Conservation (phyloP, 192 early-diverging fungal species). For the Lunasporangiospora selenospora region DNA sequence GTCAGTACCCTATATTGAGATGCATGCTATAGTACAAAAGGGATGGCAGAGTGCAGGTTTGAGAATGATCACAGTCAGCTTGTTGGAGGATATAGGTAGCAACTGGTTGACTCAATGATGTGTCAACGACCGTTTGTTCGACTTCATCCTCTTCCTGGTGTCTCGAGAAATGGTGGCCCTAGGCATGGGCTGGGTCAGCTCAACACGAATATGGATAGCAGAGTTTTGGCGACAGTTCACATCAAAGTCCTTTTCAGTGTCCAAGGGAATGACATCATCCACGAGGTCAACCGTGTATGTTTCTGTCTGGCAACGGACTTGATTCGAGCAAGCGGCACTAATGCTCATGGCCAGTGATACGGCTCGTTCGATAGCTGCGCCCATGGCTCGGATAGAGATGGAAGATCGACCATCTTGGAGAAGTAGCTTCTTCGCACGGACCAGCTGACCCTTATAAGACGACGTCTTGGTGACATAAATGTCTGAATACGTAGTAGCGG, state of each 20-base stretch:
- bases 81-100: no score
- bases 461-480: conserved; percentile 81
- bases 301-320: conserved; percentile 65
- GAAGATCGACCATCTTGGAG: conserved; percentile 62
- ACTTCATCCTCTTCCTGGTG: no score
- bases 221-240: conserved; percentile 70
- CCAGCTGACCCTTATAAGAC: conserved; percentile 64
- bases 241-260: conserved; percentile 64
- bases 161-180: no score
- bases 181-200: conserved; percentile 42
- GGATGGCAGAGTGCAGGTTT: no score
- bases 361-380: conserved; percentile 73
- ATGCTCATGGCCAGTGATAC: conserved; percentile 70
- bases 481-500: conserved; percentile 71
- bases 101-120: no score
- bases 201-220: conserved; percentile 73
- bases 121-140: no score
- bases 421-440: conserved; percentile 70
- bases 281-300: conserved; percentile 73
- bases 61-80: no score
- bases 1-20: no score
- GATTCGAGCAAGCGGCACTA: conserved; percentile 61
- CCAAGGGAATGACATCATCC: conserved; percentile 81
- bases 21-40: no score
- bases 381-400: conserved; percentile 81